Percentiles rank a stretch among this genome's conserved stretches.
Conservation (phyloP, 495 filamentous ascomycete genomes). For the Extremus antarcticus region DNA sequence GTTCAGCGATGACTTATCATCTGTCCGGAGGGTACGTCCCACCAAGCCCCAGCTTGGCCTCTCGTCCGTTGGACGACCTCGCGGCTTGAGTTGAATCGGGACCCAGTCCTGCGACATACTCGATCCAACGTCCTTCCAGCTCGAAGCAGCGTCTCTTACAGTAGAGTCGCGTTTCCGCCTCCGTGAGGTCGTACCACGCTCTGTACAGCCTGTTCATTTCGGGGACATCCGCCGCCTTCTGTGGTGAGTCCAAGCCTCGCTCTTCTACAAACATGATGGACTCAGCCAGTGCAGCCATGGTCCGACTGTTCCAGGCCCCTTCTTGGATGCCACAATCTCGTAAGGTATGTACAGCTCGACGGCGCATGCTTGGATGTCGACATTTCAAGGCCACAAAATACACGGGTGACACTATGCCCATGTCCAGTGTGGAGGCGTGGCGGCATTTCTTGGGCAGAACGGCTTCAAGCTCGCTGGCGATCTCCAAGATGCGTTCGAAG, state of each 20-base stretch:
- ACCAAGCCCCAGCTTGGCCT: no score
- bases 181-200: not conserved
- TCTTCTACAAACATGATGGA: constrained; percentile 2
- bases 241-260: not conserved
- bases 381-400: not conserved
- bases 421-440: not conserved
- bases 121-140: not conserved
- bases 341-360: not conserved
- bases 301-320: constrained; percentile 1
- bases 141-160: constrained; percentile 3
- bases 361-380: constrained; percentile 1
- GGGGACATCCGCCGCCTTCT: not conserved
- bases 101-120: not conserved
- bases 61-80: no score
- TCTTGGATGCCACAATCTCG: not conserved
- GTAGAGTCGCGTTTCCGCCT: not conserved
- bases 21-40: no score
- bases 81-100: no score
- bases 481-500: not conserved
- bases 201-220: not conserved
- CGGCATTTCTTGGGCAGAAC: not conserved
- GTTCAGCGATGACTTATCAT: no score
- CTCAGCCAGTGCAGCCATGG: not conserved
- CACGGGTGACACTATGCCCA: not conserved
- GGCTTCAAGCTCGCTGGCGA: not conserved